These are phyloP conservation scores for Starmera dryadoides DNA, from an alignment of 805 yeast genomes.

Conservation along the genomic window DNA sequence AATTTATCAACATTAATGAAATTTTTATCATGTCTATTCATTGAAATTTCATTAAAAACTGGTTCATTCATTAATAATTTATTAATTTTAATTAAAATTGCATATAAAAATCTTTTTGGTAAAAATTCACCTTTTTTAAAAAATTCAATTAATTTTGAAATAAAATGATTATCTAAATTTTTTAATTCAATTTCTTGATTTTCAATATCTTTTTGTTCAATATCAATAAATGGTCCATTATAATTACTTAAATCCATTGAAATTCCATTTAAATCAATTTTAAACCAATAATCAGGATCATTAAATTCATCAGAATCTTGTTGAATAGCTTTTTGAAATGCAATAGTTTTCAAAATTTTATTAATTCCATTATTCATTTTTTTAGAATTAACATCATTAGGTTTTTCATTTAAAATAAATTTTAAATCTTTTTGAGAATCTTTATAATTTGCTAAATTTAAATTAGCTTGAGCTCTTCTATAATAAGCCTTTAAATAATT, in stretches of 20 bases:
- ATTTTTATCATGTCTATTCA: slow-evolving; percentile 7
- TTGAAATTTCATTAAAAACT: slow-evolving; percentile 65
- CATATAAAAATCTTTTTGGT: slow-evolving; percentile 79
- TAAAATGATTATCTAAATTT: slow-evolving; percentile 44
- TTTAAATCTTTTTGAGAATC: slow-evolving; percentile 69
- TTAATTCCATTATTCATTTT: slow-evolving; percentile 56
- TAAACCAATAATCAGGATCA: slow-evolving; percentile 36
- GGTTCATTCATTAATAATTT: slow-evolving; percentile 58
- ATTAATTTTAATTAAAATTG: slow-evolving; percentile 68
- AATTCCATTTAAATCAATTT: slow-evolving; percentile 22
- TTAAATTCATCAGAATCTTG: slow-evolving; percentile 40
- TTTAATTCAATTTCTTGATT: slow-evolving; percentile 15
- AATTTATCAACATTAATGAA: slow-evolving; percentile 37
- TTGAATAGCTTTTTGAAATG: slow-evolving; percentile 83
- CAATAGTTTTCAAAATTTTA: slow-evolving; percentile 59
- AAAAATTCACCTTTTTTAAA: slow-evolving; percentile 69
- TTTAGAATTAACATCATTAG: slow-evolving; percentile 62
- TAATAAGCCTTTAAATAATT: slow-evolving; percentile 74
- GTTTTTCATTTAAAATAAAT: slow-evolving; percentile 50
- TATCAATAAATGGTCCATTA: slow-evolving; percentile 49
- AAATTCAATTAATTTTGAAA: slow-evolving; percentile 56
- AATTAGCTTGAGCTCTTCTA: slow-evolving; percentile 76
- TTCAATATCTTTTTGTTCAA: slow-evolving; percentile 26
- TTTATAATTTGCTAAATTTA: slow-evolving; percentile 69
- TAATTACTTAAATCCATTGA: slow-evolving; percentile 42